phyloP scores from a whole-genome alignment of 768 basidiomycete genomes.

The Leccinum longicurvipes region DNA sequence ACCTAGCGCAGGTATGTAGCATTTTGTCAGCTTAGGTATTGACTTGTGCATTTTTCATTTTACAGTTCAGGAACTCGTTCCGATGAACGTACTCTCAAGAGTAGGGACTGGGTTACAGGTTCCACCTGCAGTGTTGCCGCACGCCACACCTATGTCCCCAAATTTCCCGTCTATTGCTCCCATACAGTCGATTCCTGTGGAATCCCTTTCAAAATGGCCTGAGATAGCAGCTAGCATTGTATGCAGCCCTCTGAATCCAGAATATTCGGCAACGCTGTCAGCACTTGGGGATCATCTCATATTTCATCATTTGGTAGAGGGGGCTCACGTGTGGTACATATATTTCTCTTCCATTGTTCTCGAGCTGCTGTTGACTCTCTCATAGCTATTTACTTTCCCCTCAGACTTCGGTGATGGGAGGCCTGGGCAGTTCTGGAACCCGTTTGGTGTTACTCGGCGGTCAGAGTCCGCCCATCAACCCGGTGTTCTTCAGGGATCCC shows the following conservation, averaged over 20 bases:
- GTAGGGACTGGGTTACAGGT: constrained; percentile 38
- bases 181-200: constrained; percentile 49
- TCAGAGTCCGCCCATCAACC: constrained; percentile 48
- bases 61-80: constrained; percentile 72
- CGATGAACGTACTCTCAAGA: constrained; percentile 50
- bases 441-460: constrained; percentile 76
- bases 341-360: background rate
- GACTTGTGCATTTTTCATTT: constrained; percentile 2
- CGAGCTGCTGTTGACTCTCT: constrained; percentile 4
- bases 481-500: constrained; percentile 57
- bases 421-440: constrained; percentile 60
- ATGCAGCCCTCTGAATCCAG: constrained; percentile 62
- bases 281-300: constrained; percentile 82
- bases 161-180: constrained; percentile 50
- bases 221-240: constrained; percentile 84
- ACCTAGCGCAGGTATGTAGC: constrained; percentile 56
- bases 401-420: constrained; percentile 71
- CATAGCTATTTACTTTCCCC: constrained; percentile 82
- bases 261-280: constrained; percentile 73
- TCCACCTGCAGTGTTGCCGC: constrained; percentile 30
- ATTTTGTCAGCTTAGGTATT: background rate
- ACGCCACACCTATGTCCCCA: constrained; percentile 60
- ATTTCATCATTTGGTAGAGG: constrained; percentile 70
- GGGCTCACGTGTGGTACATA: constrained; percentile 85
- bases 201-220: constrained; percentile 74